Evolutionary conservation across 2,329 filamentous ascomycete genomes (phyloP).

Genomic region (Fusarium sp.): DNA sequence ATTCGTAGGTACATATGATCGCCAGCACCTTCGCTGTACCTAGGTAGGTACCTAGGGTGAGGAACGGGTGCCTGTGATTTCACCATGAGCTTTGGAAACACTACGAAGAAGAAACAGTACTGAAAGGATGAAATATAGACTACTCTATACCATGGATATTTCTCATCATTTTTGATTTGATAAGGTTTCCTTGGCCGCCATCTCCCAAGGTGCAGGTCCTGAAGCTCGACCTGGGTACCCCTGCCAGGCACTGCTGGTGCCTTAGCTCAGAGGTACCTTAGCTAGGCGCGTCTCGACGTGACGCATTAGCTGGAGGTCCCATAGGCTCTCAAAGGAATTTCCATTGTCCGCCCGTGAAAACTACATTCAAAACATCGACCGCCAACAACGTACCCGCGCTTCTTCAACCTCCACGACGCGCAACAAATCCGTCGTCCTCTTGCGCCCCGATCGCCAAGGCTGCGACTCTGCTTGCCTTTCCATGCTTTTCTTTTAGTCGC

Average conservation of each 20-base stretch:
- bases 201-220: not conserved
- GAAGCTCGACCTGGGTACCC: slow-evolving; percentile 21
- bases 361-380: slow-evolving; percentile 34
- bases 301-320: slow-evolving; percentile 38
- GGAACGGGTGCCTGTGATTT: not conserved
- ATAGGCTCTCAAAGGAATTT: slow-evolving; percentile 41
- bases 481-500: slow-evolving; percentile 34
- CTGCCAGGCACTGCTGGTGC: not conserved
- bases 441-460: slow-evolving; percentile 4
- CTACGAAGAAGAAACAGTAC: not conserved
- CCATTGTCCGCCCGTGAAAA: slow-evolving; percentile 40
- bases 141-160: not conserved
- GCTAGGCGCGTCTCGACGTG: slow-evolving; percentile 54
- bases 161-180: not conserved
- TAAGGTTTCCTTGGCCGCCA: not conserved
- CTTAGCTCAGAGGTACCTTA: slow-evolving; percentile 15
- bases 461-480: slow-evolving; percentile 18
- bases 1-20: not conserved
- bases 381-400: slow-evolving; percentile 6
- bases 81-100: not conserved
- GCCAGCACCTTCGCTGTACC: not conserved
- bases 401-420: slow-evolving; percentile 26
- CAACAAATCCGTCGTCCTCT: slow-evolving; percentile 20
- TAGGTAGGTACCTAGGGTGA: not conserved
- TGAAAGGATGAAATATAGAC: not conserved